Conservation (phyloP, 129 eudicot species). For the Rutidosis leptorrhynchoides region DNA sequence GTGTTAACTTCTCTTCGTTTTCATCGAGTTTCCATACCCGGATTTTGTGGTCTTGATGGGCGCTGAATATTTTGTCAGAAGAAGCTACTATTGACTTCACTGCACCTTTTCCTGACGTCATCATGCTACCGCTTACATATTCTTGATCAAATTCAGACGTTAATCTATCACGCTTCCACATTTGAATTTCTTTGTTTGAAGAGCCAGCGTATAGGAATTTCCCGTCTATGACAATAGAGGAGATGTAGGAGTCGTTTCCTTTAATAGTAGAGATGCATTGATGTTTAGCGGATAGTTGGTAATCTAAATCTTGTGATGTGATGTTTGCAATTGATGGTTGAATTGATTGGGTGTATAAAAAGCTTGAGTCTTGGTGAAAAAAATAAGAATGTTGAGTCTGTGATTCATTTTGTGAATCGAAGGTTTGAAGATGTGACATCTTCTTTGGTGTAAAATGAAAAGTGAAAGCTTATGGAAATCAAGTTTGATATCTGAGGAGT, state of each 20-base stretch:
- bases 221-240: constrained; percentile 54
- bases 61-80: constrained; percentile 48
- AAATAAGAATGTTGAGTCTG: constrained; percentile 29
- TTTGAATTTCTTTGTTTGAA: constrained; percentile 56
- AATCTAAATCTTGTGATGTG: constrained; percentile 29
- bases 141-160: constrained; percentile 37
- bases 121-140: constrained; percentile 20
- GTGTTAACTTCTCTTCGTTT: constrained; percentile 38
- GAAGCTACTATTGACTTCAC: constrained; percentile 51
- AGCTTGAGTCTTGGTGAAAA: constrained; percentile 35
- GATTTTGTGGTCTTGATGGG: constrained; percentile 67
- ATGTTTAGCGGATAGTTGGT: constrained; percentile 25
- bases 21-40: constrained; percentile 51
- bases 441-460: constrained; percentile 27
- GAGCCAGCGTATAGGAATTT: constrained; percentile 62
- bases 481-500: constrained; percentile 28
- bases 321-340: constrained; percentile 32
- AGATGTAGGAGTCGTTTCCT: constrained; percentile 55
- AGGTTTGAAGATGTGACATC: constrained; percentile 39
- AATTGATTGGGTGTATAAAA: constrained; percentile 32
- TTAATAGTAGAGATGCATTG: constrained; percentile 57
- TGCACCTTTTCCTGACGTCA: constrained; percentile 51
- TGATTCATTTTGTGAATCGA: constrained; percentile 33
- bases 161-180: constrained; percentile 38
- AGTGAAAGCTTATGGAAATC: constrained; percentile 24